Evolutionary conservation across 257 asterid genomes (phyloP), one percentile per base, ranked within the genome.

Genomic region (Thymus quinquecostatus): DNA sequence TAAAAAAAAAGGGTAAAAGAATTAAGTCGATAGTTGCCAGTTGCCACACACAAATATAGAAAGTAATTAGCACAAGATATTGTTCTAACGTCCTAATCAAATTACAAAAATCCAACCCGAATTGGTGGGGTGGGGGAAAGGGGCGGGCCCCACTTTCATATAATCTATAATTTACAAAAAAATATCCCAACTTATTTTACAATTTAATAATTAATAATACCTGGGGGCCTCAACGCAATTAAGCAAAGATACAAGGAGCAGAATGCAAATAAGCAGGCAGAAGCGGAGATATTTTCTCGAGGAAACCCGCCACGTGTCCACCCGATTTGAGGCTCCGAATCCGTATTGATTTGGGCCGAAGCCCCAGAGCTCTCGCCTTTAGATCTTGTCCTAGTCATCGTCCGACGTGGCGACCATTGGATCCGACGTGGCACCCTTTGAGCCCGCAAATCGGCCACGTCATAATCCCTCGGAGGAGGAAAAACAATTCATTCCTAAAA

Each of bases 301-400:
- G 21, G 2, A 33, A 56, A 71, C 14, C 67, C 34, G 84, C 75
- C 92, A 86, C 85, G 92, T 89, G 89, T 75, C 72, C 70, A 64
- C 43, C 51, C 65, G 60, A 44, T 49, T 58, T 50, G 75, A 64
- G 80, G 86, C 81, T 74, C 60, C 70, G 82, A 59, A 84, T 84
- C 89, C 69, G 65, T 70, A 34, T 72, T 40, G 87, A 82, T 83
- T 83, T 75, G 74, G 74, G 70, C 65, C 79, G 68, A 64, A 56
- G 33, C 75, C 76, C 54, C 75, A 38, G 71, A 47, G 67, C 75
- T 72, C 76, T 47, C 81, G 66, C 73, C 77, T 82, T 85, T 86
- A 81, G 93, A 88, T 90, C 76, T 75, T 47, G 84, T 77, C 87
- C 87, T 27, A 54, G 72, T 73, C 83, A 78, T 5, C 69, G 2